These are phyloP conservation scores for Isoetes engelmannii DNA, from an alignment of 83 land plant genomes.

Conservation along the genomic window DNA sequence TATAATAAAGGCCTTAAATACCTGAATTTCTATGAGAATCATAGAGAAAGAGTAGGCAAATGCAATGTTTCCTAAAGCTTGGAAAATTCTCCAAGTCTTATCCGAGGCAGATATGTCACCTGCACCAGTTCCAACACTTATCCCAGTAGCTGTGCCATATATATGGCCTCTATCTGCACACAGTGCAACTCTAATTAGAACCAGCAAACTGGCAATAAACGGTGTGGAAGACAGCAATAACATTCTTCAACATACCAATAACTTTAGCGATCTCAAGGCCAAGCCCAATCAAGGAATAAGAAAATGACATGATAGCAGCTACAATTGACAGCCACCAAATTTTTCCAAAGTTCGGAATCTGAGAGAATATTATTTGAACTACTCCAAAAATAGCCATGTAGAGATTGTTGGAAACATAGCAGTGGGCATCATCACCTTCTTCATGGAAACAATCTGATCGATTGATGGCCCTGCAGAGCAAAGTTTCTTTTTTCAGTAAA, in stretches of 20 bases:
- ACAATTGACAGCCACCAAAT: conserved; percentile 66
- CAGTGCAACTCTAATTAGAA: neutral
- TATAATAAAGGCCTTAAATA: neutral
- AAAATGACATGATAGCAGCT: conserved; percentile 68
- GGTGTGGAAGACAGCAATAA: no score
- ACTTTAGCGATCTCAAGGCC: conserved; percentile 47
- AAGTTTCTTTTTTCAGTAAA: no score
- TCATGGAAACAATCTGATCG: conserved; percentile 56
- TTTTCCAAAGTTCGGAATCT: conserved; percentile 58
- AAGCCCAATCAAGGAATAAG: conserved; percentile 57
- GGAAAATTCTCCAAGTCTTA: conserved; percentile 60
- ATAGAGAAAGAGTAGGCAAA: conserved; percentile 65
- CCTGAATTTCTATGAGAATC: conserved; percentile 70
- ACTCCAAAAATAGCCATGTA: conserved; percentile 48
- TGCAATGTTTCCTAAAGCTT: conserved; percentile 67
- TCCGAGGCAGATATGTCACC: conserved; percentile 24
- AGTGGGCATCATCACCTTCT: conserved; percentile 40
- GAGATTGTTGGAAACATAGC: conserved; percentile 37
- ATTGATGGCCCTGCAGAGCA: conserved; percentile 41
- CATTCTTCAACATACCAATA: conserved; percentile 19
- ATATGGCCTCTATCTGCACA: conserved; percentile 32
- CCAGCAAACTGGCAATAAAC: neutral
- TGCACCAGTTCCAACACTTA: conserved; percentile 43
- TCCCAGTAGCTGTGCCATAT: conserved; percentile 51
- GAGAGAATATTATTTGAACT: conserved; percentile 41